These are phyloP conservation scores for Spizellomyces punctatus DNA, from an alignment of 192 early-diverging fungal genomes.

Conservation along the genomic window DNA sequence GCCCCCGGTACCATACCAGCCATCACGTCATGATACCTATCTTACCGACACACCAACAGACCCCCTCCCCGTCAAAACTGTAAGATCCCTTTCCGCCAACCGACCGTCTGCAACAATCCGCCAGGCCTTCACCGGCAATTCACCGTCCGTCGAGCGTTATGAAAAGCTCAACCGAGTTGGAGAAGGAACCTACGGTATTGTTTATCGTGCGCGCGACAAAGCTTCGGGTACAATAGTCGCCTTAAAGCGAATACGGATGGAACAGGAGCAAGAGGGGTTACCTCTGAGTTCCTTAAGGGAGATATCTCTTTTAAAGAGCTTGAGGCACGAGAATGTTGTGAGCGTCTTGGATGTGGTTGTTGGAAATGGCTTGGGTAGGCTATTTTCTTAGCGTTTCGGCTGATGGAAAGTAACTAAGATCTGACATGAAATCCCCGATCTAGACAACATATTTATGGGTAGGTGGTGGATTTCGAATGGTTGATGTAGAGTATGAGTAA, in stretches of 20 bases:
- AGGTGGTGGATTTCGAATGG: not conserved
- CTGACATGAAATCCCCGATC: constrained; percentile 39
- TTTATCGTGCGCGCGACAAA: constrained; percentile 59
- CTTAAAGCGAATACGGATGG: constrained; percentile 66
- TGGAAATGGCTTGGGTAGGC: constrained; percentile 55
- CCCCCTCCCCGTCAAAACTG: too few relatives aligned
- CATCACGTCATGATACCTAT: too few relatives aligned
- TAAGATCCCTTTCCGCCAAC: too few relatives aligned
- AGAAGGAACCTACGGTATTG: constrained; percentile 92
- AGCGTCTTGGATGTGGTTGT: constrained; percentile 71
- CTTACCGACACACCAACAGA: too few relatives aligned
- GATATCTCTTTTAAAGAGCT: constrained; percentile 65
- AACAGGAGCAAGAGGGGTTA: constrained; percentile 56
- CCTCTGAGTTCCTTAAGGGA: constrained; percentile 77
- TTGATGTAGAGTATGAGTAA: constrained; percentile 4
- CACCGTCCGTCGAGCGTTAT: constrained; percentile 42
- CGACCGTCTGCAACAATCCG: too few relatives aligned
- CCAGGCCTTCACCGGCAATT: constrained; percentile 31
- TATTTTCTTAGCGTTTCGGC: too few relatives aligned
- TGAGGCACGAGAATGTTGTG: constrained; percentile 78
- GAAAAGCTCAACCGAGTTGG: constrained; percentile 67
- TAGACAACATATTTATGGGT: constrained; percentile 79
- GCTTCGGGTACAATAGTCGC: constrained; percentile 53
- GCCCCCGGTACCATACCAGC: too few relatives aligned
- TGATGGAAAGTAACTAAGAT: not conserved